Conservation (phyloP, 2,329 filamentous ascomycete genomes). For the Arthrobotrys entomopaga region DNA sequence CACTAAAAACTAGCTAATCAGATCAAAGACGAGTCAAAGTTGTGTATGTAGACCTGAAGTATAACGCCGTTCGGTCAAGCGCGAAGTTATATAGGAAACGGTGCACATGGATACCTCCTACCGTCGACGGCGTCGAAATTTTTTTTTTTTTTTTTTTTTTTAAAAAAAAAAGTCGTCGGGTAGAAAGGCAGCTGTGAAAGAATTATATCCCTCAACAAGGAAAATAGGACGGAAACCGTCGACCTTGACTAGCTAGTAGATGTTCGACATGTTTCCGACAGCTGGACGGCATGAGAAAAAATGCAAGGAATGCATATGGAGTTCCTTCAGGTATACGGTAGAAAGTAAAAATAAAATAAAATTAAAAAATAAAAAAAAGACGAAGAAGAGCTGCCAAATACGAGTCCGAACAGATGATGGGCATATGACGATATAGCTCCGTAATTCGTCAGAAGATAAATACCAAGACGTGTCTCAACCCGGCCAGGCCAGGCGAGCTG, state of each 20-base stretch:
- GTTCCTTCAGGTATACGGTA: constrained; percentile 26
- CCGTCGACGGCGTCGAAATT: constrained; percentile 24
- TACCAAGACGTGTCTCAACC: constrained; percentile 2
- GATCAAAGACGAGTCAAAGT: constrained; percentile 14
- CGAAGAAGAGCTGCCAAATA: too few species aligned
- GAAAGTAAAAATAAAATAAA: background rate
- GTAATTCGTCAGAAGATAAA: constrained; percentile 38
- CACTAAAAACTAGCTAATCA: constrained; percentile 29
- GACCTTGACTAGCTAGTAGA: constrained; percentile 22
- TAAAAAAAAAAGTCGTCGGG: constrained; percentile 11
- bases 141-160: too few species aligned
- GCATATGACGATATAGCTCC: constrained; percentile 47
- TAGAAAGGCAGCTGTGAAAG: constrained; percentile 17
- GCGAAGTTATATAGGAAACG: constrained; percentile 9
- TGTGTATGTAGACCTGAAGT: background rate
- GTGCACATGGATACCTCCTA: constrained; percentile 8
- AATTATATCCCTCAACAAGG: constrained; percentile 46
- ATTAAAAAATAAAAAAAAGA: too few species aligned
- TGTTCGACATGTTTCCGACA: constrained; percentile 40
- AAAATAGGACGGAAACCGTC: background rate
- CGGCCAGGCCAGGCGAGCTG: too few species aligned
- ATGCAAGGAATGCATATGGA: constrained; percentile 45
- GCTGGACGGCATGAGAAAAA: constrained; percentile 40
- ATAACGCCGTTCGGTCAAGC: constrained; percentile 16
- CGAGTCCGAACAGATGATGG: constrained; percentile 22